Evolutionary conservation across 257 asterid genomes (phyloP).

Genomic region (Phtheirospermum japonicum): DNA sequence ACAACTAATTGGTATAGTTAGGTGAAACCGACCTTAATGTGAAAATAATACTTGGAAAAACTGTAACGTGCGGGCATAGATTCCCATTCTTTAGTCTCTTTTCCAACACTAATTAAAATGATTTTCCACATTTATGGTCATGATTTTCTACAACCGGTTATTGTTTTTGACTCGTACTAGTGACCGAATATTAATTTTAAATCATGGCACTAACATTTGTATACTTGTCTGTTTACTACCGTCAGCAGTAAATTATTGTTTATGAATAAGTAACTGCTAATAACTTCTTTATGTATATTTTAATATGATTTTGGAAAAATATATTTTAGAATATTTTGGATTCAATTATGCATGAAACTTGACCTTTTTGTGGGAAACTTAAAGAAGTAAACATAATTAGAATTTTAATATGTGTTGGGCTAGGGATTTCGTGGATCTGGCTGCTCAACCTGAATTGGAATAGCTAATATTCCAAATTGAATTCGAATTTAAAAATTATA

Average conservation of each 20-base stretch:
- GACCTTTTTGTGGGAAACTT: neutral
- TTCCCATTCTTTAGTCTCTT: conserved; percentile 20
- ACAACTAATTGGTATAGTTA: neutral
- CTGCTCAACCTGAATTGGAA: too few relatives aligned
- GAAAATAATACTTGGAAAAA: conserved; percentile 4
- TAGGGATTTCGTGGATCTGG: too few relatives aligned
- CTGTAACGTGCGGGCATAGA: conserved; percentile 24
- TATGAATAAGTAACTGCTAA: too few relatives aligned
- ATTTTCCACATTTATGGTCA: conserved; percentile 15
- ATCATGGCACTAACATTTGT: too few relatives aligned
- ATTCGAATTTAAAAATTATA: too few relatives aligned
- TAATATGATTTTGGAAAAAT: neutral
- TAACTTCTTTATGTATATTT: too few relatives aligned
- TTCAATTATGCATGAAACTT: neutral
- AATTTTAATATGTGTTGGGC: too few relatives aligned
- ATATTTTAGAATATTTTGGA: neutral
- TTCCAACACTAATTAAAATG: conserved; percentile 20
- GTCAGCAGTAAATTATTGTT: neutral
- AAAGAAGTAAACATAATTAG: too few relatives aligned
- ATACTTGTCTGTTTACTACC: neutral
- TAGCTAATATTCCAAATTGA: too few relatives aligned
- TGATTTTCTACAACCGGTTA: conserved; percentile 1
- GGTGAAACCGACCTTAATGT: conserved; percentile 27
- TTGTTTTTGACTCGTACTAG: conserved; percentile 15
- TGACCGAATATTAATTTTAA: neutral